Percentiles rank a stretch among this genome's conserved stretches.
phyloP scores from a whole-genome alignment of 495 filamentous ascomycete genomes.

The Bacidia rubella region DNA sequence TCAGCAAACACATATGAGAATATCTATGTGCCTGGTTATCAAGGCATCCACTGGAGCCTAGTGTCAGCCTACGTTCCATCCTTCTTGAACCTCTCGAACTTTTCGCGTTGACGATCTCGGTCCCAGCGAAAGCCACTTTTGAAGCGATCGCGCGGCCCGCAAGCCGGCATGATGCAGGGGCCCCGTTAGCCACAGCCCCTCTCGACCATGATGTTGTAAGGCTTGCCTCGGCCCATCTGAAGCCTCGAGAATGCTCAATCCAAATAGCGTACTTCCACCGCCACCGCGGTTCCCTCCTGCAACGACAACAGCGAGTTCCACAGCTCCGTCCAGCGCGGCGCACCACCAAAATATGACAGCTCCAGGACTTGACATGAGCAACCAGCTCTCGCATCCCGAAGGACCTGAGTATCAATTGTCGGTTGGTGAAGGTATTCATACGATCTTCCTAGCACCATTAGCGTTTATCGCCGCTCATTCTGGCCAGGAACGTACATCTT shows the following conservation, averaged over 20 bases:
- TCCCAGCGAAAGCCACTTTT: background rate
- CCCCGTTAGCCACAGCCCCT: background rate
- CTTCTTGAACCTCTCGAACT: no score
- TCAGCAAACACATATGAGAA: background rate
- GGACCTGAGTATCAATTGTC: slow-evolving; percentile 71
- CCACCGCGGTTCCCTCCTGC: slow-evolving; percentile 66
- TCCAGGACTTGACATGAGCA: slow-evolving; percentile 83
- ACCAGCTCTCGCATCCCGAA: slow-evolving; percentile 64
- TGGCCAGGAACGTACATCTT: slow-evolving; percentile 68
- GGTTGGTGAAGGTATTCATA: slow-evolving; percentile 67
- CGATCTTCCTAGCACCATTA: background rate
- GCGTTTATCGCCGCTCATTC: background rate
- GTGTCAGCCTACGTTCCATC: no score
- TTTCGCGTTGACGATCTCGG: background rate
- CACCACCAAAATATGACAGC: slow-evolving; percentile 46
- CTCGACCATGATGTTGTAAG: slow-evolving; percentile 12
- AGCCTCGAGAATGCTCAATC: background rate
- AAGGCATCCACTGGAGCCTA: background rate
- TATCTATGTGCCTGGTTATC: background rate
- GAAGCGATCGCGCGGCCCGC: background rate
- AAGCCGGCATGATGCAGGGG: slow-evolving; percentile 1
- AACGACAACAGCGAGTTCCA: slow-evolving; percentile 32
- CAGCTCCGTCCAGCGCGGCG: slow-evolving; percentile 24
- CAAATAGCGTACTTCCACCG: slow-evolving; percentile 60
- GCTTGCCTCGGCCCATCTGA: background rate